Conservation (phyloP, 192 early-diverging fungal genomes). For the Umbelopsis isabellina region DNA sequence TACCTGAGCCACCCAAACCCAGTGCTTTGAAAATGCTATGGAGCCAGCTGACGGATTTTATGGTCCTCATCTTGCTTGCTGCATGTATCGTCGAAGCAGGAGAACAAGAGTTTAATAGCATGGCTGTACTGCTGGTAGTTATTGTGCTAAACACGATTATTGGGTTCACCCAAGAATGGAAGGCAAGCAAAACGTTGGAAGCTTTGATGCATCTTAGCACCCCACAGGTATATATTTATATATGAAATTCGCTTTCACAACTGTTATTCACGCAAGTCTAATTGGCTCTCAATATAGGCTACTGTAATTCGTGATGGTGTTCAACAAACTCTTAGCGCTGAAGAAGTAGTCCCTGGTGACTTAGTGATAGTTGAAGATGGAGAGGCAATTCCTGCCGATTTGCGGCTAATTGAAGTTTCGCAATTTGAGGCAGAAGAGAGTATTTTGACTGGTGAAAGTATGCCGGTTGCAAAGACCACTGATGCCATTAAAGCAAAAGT, state of each 20-base stretch:
- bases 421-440: conserved; percentile 81
- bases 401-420: conserved; percentile 69
- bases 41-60: conserved; percentile 92
- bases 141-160: conserved; percentile 86
- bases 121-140: conserved; percentile 65
- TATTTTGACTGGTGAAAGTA: conserved; percentile 79
- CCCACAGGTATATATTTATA: conserved; percentile 52
- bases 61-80: conserved; percentile 85
- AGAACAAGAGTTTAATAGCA: conserved; percentile 50
- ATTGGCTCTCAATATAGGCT: conserved; percentile 45
- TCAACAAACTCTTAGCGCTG: conserved; percentile 69
- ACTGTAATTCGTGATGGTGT: conserved; percentile 83
- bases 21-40: conserved; percentile 76
- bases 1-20: conserved; percentile 78
- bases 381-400: conserved; percentile 89
- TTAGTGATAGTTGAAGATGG: conserved; percentile 89
- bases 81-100: conserved; percentile 83
- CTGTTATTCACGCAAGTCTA: neutral
- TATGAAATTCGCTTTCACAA: neutral
- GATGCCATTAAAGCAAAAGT: conserved; percentile 69
- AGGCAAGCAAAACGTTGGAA: conserved; percentile 91
- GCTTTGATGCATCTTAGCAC: conserved; percentile 85
- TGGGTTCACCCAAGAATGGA: conserved; percentile 94
- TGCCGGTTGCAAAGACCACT: conserved; percentile 66
- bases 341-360: conserved; percentile 85